Evolutionary conservation across 2,329 filamentous ascomycete genomes (phyloP).

Genomic region (Monosporascus sp.): DNA sequence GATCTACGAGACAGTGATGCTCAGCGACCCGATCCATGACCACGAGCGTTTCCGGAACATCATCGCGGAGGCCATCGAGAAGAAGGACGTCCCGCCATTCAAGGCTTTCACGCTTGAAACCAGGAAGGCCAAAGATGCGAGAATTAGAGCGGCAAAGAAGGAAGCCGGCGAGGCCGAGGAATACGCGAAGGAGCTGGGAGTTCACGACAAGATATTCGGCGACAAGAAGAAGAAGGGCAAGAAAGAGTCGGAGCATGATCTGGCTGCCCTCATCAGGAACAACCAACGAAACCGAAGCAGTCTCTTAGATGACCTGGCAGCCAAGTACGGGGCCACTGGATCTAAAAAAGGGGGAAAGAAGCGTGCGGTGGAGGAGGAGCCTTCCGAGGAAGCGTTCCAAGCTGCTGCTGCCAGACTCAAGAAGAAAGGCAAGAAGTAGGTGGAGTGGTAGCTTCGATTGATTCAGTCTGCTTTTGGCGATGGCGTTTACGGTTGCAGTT

Average conservation of each 20-base stretch:
- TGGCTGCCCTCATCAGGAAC: constrained; percentile 71
- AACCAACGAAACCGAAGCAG: constrained; percentile 59
- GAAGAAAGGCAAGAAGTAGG: constrained; percentile 25
- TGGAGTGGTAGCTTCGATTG: constrained; percentile 4
- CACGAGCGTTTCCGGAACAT: constrained; percentile 78
- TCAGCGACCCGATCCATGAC: constrained; percentile 77
- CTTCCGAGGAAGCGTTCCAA: constrained; percentile 57
- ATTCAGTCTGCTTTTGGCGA: constrained; percentile 2
- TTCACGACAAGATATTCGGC: constrained; percentile 64
- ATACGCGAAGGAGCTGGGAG: constrained; percentile 67
- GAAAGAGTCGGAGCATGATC: constrained; percentile 42
- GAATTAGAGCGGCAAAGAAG: constrained; percentile 55
- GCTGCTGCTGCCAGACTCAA: constrained; percentile 47
- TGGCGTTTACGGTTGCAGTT: constrained; percentile 8
- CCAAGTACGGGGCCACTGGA: constrained; percentile 60
- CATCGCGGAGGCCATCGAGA: constrained; percentile 73
- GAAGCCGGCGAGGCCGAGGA: constrained; percentile 71
- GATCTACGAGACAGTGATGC: constrained; percentile 79
- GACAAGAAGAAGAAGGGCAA: constrained; percentile 42
- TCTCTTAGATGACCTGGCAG: constrained; percentile 70
- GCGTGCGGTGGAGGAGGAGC: constrained; percentile 50
- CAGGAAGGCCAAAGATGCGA: constrained; percentile 54
- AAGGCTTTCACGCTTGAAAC: constrained; percentile 67
- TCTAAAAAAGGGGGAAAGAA: constrained; percentile 46
- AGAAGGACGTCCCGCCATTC: constrained; percentile 60